Conservation (phyloP, 2,329 filamentous ascomycete genomes). For the Setomelanomma holmii region DNA sequence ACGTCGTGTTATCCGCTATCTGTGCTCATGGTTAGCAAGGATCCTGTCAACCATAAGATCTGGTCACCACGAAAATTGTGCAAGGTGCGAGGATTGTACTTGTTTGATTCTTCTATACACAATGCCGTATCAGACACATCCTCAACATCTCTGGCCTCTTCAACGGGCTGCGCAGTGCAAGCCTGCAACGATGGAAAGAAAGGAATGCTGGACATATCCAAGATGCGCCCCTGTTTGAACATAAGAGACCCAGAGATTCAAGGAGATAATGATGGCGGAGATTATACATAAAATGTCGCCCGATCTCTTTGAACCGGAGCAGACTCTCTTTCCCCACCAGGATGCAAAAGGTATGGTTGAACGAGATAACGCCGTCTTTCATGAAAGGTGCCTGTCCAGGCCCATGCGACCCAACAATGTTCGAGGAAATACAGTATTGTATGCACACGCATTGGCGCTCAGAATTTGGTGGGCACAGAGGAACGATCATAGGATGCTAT, state of each 20-base stretch:
- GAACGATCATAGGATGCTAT: constrained; percentile 46
- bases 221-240: constrained; percentile 9
- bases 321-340: constrained; percentile 2
- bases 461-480: constrained; percentile 35
- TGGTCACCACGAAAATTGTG: background rate
- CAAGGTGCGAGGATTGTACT: constrained; percentile 1
- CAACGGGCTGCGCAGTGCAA: constrained; percentile 7
- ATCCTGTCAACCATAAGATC: background rate
- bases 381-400: constrained; percentile 24
- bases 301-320: constrained; percentile 5
- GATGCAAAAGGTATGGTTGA: constrained; percentile 12
- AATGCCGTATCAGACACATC: constrained; percentile 1
- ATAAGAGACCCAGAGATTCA: constrained; percentile 6
- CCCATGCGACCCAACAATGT: constrained; percentile 25
- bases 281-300: constrained; percentile 7
- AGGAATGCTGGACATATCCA: background rate
- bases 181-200: constrained; percentile 4
- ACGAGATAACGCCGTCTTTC: constrained; percentile 28
- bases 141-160: background rate
- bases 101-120: constrained; percentile 9
- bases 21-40: constrained; percentile 1
- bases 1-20: background rate
- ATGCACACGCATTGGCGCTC: constrained; percentile 36
- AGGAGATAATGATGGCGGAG: constrained; percentile 3
- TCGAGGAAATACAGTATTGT: constrained; percentile 38